These are phyloP conservation scores for Nigrospora osmanthi DNA, from an alignment of 2,329 filamentous ascomycete genomes.

Conservation along the genomic window DNA sequence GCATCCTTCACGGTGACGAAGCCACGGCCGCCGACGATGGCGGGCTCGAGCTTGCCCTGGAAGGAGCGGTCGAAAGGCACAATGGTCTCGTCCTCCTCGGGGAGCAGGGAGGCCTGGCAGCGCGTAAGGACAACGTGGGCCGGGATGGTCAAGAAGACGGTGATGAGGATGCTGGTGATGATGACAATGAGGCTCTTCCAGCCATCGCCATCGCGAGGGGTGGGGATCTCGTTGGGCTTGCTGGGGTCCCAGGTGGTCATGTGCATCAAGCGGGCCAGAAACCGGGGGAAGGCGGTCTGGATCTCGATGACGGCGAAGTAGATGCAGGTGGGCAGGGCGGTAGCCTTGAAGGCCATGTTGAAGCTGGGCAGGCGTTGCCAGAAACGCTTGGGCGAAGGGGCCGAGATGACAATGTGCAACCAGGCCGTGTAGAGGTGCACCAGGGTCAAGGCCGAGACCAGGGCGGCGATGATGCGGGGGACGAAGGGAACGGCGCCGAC, in stretches of 20 bases:
- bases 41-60: constrained; percentile 66
- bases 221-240: constrained; percentile 27
- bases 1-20: constrained; percentile 66
- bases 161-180: constrained; percentile 38
- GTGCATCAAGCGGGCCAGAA: constrained; percentile 37
- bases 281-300: constrained; percentile 36
- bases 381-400: constrained; percentile 55
- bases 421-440: constrained; percentile 68
- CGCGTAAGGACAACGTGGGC: constrained; percentile 70
- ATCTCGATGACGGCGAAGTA: constrained; percentile 51
- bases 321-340: constrained; percentile 58
- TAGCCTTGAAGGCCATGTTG: constrained; percentile 56
- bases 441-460: constrained; percentile 52
- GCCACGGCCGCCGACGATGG: constrained; percentile 64
- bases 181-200: constrained; percentile 40
- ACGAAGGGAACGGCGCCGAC: constrained; percentile 32
- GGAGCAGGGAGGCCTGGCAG: constrained; percentile 79
- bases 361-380: constrained; percentile 63
- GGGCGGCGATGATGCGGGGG: constrained; percentile 33
- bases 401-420: constrained; percentile 80
- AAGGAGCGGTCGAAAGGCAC: constrained; percentile 88
- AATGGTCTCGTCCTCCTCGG: constrained; percentile 73
- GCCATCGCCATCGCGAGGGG: constrained; percentile 27
- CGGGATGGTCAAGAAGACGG: constrained; percentile 64
- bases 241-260: constrained; percentile 31